Evolutionary conservation across 2,329 filamentous ascomycete species (phyloP), one percentile per base, ranked within the genome.

Genomic region (Fusarium sp.): DNA sequence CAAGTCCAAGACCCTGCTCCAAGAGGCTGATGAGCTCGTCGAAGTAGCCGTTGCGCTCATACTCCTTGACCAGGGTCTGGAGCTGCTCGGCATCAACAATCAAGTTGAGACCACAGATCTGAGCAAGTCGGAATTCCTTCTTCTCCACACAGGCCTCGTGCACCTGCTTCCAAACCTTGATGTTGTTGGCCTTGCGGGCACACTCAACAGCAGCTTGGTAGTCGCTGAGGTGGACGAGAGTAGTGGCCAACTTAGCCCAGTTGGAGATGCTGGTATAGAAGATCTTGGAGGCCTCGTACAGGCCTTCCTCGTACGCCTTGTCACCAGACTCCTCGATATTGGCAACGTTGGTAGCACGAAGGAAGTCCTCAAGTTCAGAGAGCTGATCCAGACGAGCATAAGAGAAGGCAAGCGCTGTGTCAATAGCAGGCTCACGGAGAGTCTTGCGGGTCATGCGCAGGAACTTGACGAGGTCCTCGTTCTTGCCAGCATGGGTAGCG

Each of bases 121-220:
- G 96, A 24, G 96, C 96, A 62, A 99, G 91, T 65, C 95, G 92
- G 89, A 99, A 99, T 78, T 99, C 96, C 84, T 97, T 98, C 89
- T 98, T 99, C 65, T 88, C 89, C 69, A 99, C 92, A 77, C 96
- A 99, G 21, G 95, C 96, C 76, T 93, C 91, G 81, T 98, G 96
- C 71, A 99, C 96, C 81, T 99, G 93, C 82, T 96, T 97, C 96
- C 96, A 99, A 51, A 99, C 96, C 84, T 97, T 97, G 81, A 97
- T 94, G 80, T 93, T 98, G 85, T 98, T 99, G 74, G 96, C 96
- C 83, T 99, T 98, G 78, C 96, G 92, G 24, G 96, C 96, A 75
- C 94, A 97, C 79, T 99, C 96, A 40, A 99, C 96, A 44, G 96
- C 96, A 72, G 93, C 93, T 81, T 99, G 96, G 83, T 99, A 98